These are phyloP conservation scores for Nicotiana undulata DNA, from an alignment of 257 asterid genomes.

Conservation along the genomic window DNA sequence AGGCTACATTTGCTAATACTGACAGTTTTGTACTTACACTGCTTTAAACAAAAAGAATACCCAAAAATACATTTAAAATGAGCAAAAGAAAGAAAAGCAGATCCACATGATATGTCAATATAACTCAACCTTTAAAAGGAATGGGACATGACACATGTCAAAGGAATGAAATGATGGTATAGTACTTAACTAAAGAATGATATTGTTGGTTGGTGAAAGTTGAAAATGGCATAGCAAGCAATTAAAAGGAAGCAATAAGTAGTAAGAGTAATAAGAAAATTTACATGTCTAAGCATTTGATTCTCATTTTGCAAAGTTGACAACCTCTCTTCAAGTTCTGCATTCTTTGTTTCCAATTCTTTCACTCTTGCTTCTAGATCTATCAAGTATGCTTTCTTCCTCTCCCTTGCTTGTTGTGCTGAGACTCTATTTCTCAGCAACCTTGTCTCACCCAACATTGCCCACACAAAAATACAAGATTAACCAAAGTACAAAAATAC, in stretches of 20 bases:
- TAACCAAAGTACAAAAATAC: not conserved
- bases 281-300: conserved; percentile 97
- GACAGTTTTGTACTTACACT: not conserved
- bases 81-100: not conserved
- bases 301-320: conserved; percentile 94
- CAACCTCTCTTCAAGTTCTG: conserved; percentile 90
- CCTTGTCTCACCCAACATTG: conserved; percentile 28
- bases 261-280: not conserved
- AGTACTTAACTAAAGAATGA: too few relatives aligned
- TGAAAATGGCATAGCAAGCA: not conserved
- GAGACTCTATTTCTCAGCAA: conserved; percentile 98
- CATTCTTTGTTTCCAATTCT: conserved; percentile 84
- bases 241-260: not conserved
- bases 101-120: not conserved
- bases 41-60: not conserved
- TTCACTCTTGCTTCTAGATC: conserved; percentile 88
- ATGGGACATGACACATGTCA: not conserved
- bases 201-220: not conserved
- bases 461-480: conserved; percentile 3
- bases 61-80: not conserved
- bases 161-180: not conserved
- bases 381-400: conserved; percentile 90
- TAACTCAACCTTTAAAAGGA: not conserved
- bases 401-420: conserved; percentile 99
- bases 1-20: not conserved